These are phyloP conservation scores for Phytophthora agathidicida DNA, from an alignment of 352 stramenopile genomes.

Conservation along the genomic window DNA sequence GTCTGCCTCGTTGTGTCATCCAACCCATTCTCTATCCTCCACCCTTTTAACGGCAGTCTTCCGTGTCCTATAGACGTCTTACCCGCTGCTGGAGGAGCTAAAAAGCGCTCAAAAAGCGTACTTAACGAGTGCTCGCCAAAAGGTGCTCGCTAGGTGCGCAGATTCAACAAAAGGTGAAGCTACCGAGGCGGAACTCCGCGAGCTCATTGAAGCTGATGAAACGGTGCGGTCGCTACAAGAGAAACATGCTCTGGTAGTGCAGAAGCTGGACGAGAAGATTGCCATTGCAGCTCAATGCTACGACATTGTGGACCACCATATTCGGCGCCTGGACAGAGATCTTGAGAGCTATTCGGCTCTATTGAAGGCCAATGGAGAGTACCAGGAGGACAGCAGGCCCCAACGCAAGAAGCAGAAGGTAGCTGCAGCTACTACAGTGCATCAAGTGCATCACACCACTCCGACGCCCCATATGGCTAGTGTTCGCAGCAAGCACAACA, in stretches of 20 bases:
- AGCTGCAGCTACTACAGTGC: conserved; percentile 14
- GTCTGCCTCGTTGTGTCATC: neutral
- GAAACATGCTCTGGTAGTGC: conserved; percentile 75
- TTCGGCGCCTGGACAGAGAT: conserved; percentile 79
- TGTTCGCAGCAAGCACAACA: conserved; percentile 43
- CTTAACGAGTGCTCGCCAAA: conserved; percentile 62
- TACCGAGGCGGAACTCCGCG: conserved; percentile 66
- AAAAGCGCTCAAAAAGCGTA: conserved; percentile 69
- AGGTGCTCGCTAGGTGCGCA: conserved; percentile 64
- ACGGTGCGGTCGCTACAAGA: conserved; percentile 46
- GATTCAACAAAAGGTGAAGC: conserved; percentile 55
- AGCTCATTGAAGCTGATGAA: conserved; percentile 67
- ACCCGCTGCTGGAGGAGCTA: conserved; percentile 80
- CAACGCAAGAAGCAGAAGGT: conserved; percentile 60
- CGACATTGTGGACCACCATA: conserved; percentile 89
- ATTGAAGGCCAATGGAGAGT: conserved; percentile 80
- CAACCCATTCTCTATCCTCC: too few relatives aligned
- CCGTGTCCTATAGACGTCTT: conserved; percentile 53
- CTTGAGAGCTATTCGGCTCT: conserved; percentile 75
- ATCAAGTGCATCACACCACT: conserved; percentile 20
- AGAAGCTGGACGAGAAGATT: conserved; percentile 91
- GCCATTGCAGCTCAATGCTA: conserved; percentile 87
- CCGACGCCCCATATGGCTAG: conserved; percentile 26
- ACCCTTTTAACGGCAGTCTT: conserved; percentile 5
- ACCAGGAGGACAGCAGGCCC: conserved; percentile 70